phyloP scores from a whole-genome alignment of 2,329 filamentous ascomycete species.

The Claviceps pazoutovae region DNA sequence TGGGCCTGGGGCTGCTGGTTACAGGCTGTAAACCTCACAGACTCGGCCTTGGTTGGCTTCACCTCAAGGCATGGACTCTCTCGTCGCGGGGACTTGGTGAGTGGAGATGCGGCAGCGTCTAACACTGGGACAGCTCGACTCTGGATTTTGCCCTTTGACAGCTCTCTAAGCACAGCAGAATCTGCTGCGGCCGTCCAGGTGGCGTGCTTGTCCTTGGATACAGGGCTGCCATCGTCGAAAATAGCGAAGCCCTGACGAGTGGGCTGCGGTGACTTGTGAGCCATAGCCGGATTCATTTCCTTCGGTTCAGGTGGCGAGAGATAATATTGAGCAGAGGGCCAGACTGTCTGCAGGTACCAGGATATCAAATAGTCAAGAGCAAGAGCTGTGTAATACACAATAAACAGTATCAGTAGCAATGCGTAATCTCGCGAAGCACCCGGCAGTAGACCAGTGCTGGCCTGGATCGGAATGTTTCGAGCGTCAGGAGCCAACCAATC shows the following conservation, averaged over 20 bases:
- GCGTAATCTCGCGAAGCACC: conserved; percentile 4
- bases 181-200: background rate
- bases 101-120: background rate
- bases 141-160: conserved; percentile 4
- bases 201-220: background rate
- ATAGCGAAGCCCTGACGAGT: conserved; percentile 2
- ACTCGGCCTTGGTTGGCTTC: conserved; percentile 6
- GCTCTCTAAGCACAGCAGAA: conserved; percentile 3
- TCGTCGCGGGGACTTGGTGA: conserved; percentile 1
- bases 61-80: conserved; percentile 4
- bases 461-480: background rate
- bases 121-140: background rate
- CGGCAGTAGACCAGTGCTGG: background rate
- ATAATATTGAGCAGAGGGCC: no score
- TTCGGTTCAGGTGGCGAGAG: no score
- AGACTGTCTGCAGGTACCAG: background rate
- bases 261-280: background rate
- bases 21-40: conserved; percentile 10
- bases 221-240: conserved; percentile 1
- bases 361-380: background rate
- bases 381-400: background rate
- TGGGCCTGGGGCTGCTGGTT: conserved; percentile 18
- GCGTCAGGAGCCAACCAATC: background rate
- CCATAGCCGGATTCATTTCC: background rate
- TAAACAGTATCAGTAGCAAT: conserved; percentile 1